phyloP scores from a whole-genome alignment of 495 filamentous ascomycete species.

The Penicillium subrubescens region DNA sequence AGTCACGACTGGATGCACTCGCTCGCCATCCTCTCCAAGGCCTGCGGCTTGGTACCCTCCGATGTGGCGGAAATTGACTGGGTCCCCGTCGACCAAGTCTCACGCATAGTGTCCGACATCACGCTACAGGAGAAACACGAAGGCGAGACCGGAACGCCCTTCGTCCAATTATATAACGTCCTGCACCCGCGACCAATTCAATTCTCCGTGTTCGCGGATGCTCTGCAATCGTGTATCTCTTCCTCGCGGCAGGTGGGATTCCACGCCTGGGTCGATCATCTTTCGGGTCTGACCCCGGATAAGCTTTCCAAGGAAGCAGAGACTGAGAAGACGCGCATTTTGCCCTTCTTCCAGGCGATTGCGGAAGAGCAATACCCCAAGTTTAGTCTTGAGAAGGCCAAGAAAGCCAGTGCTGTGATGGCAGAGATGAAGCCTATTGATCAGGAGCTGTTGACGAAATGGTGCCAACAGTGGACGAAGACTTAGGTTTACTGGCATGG shows the following conservation, averaged over 20 bases:
- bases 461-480: conserved; percentile 29
- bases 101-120: conserved; percentile 22
- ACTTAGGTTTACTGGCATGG: not conserved
- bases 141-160: conserved; percentile 8
- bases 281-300: conserved; percentile 12
- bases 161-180: conserved; percentile 25
- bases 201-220: conserved; percentile 16
- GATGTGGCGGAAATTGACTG: conserved; percentile 24
- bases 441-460: conserved; percentile 4
- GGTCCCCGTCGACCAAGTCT: conserved; percentile 30
- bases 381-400: conserved; percentile 8
- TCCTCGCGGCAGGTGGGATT: conserved; percentile 15
- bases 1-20: conserved; percentile 30
- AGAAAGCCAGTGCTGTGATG: conserved; percentile 19
- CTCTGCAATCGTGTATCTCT: conserved; percentile 14
- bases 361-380: not conserved
- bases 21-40: conserved; percentile 24
- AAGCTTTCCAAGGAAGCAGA: conserved; percentile 20
- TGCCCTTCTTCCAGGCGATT: conserved; percentile 23
- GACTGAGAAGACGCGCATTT: conserved; percentile 18
- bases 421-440: conserved; percentile 15
- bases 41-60: conserved; percentile 23
- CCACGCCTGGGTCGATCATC: conserved; percentile 20
- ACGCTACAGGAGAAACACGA: conserved; percentile 6
- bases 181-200: conserved; percentile 24